These are phyloP conservation scores for Silene noctiflora DNA, from an alignment of 179 eudicot species.

Conservation along the genomic window DNA sequence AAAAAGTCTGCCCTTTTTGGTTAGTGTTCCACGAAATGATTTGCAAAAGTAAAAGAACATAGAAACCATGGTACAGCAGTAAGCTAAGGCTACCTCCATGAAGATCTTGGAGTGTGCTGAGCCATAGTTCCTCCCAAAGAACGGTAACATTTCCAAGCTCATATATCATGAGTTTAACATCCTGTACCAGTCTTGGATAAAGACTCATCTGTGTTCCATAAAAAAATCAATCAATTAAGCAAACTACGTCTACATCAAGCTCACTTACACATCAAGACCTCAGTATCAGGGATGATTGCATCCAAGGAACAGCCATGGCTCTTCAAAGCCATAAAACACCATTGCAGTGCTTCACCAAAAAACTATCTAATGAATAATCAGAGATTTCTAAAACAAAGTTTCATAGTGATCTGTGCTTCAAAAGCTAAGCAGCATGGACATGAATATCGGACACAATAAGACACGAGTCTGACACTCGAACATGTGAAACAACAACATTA, in stretches of 20 bases:
- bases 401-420: background rate
- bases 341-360: conserved; percentile 4
- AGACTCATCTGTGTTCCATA: conserved; percentile 66
- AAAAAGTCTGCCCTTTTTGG: conserved; percentile 3
- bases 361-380: background rate
- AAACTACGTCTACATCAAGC: conserved; percentile 14
- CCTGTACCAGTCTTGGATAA: conserved; percentile 86
- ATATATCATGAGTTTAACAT: conserved; percentile 88
- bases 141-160: conserved; percentile 96
- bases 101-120: conserved; percentile 98
- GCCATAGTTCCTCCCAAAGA: conserved; percentile 99
- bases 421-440: background rate
- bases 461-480: background rate
- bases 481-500: background rate
- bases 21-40: conserved; percentile 2
- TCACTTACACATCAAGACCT: conserved; percentile 11
- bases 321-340: conserved; percentile 2
- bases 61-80: conserved; percentile 17
- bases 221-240: conserved; percentile 20
- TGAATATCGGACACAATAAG: background rate
- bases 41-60: conserved; percentile 11
- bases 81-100: conserved; percentile 69
- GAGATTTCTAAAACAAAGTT: background rate
- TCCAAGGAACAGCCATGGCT: conserved; percentile 6
- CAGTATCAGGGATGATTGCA: conserved; percentile 4